Evolutionary conservation across 192 early-diverging fungal species (phyloP).

Genomic region (Phlyctochytrium arcticum): DNA sequence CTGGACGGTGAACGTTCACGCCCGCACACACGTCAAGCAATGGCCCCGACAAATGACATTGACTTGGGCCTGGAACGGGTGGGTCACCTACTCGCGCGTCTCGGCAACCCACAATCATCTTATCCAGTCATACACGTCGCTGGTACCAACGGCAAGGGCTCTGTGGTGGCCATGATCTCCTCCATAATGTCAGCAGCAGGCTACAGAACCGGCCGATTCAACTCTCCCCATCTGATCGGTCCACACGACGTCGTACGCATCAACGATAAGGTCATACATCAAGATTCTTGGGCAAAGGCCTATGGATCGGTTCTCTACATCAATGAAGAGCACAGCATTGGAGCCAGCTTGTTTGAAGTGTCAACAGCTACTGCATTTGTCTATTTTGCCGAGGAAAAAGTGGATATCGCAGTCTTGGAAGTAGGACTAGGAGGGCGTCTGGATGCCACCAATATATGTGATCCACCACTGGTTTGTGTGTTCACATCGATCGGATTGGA

Average conservation of each 20-base stretch:
- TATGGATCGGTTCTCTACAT: background rate
- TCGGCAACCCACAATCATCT: slow-evolving; percentile 46
- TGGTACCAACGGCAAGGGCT: slow-evolving; percentile 90
- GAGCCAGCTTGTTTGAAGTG: slow-evolving; percentile 69
- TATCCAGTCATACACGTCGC: slow-evolving; percentile 73
- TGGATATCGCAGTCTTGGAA: slow-evolving; percentile 77
- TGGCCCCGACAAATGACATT: slow-evolving; percentile 12
- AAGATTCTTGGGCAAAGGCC: slow-evolving; percentile 28
- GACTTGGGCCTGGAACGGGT: slow-evolving; percentile 45
- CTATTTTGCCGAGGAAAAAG: slow-evolving; percentile 34
- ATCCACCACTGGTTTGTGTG: slow-evolving; percentile 39
- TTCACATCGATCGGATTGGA: slow-evolving; percentile 72
- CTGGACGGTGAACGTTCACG: no score
- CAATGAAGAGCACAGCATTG: slow-evolving; percentile 21
- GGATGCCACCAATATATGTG: slow-evolving; percentile 82
- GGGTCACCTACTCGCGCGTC: slow-evolving; percentile 38
- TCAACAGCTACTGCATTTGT: slow-evolving; percentile 49
- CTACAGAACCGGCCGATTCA: slow-evolving; percentile 61
- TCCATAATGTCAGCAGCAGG: slow-evolving; percentile 9
- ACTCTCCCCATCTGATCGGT: slow-evolving; percentile 72
- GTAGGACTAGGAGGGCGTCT: slow-evolving; percentile 77
- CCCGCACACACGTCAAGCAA: background rate
- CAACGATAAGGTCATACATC: slow-evolving; percentile 44
- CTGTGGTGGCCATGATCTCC: slow-evolving; percentile 58
- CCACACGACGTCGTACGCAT: slow-evolving; percentile 64